Evolutionary conservation across 2,329 filamentous ascomycete species (phyloP).

Genomic region (Xylaria sp.): DNA sequence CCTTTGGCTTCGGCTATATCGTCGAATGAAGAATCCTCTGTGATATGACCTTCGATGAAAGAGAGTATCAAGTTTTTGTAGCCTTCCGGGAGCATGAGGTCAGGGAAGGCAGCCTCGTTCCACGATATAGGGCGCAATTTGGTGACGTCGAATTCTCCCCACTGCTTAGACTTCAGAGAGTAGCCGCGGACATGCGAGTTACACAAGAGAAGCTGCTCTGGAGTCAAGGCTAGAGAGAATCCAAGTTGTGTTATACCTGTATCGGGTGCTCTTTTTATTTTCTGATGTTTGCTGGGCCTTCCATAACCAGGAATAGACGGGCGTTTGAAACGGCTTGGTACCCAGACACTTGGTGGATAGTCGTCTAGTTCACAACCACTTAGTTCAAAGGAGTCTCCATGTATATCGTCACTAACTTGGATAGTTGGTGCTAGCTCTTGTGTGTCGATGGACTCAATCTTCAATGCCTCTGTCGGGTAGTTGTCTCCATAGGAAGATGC

Average conservation of each 20-base stretch:
- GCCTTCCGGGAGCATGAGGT: background rate
- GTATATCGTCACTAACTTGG: too few relatives aligned
- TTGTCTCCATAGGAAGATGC: background rate
- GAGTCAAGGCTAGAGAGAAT: background rate
- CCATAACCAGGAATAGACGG: too few relatives aligned
- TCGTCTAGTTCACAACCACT: too few relatives aligned
- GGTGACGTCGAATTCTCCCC: background rate
- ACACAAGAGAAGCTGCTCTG: background rate
- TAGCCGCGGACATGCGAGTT: background rate
- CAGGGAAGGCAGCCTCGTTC: background rate
- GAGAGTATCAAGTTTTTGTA: background rate
- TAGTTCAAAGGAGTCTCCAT: too few relatives aligned
- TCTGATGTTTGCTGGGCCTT: too few relatives aligned
- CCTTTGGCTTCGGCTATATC: background rate
- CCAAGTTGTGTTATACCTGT: background rate
- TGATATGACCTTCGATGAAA: background rate
- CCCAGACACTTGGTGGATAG: too few relatives aligned
- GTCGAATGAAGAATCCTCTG: background rate
- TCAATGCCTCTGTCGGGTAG: background rate
- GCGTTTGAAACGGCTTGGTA: too few relatives aligned
- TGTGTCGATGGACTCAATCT: background rate
- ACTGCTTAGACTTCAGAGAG: background rate
- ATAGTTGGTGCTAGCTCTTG: background rate
- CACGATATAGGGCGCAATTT: background rate
- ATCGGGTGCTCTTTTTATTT: background rate